Base-by-base conservation (phyloP, 2,329 filamentous ascomycete genomes). In the Aspergillus clavatus region DNA sequence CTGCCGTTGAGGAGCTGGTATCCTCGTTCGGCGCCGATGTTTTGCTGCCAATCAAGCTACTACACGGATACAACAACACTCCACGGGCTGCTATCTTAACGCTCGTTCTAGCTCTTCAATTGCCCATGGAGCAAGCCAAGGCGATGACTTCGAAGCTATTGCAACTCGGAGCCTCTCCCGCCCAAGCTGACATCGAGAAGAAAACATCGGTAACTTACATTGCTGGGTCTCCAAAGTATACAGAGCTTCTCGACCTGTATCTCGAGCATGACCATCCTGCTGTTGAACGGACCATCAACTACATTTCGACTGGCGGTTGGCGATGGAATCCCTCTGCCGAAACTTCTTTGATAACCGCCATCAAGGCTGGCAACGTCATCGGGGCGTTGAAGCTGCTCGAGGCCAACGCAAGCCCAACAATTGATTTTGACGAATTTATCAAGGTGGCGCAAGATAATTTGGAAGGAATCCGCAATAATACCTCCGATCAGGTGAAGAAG, bases 11-110 rank as follows among this genome's bases (percentile, higher is more conserved):
- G 46, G 65, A 81, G 19, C 77, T 95, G 5, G 84, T 86, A 42
- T 73, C 82, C 36, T 77, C 77, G 1, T 93, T 87, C 58, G 89
- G 87, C 6, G 87, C 87, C 4, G 87, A 94, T 62, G 76, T 85
- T 1, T 72, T 90, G 12, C 71, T 89, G 18, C 87, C 88, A 0
- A 74, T 93, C 60, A 90, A 90, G 64, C 74, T 85, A 21, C 58
- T 78, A 7, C 57, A 61, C 18, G 44, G 58, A 4, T 48, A 56
- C 21, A 44, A 77, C 45, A 75, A 74, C 38, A 69, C 68, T 3
- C 75, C 79, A 2, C 69, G 72, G 22, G 76, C 71, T 1, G 85
- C 83, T 0, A 82, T 91, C 36, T 71, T 93, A 39, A 85, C 83
- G 0, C 68, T 91, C 6, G 76, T 81, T 1, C 72, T 94, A n/a